phyloP scores from a whole-genome alignment of 192 early-diverging fungal genomes.

The Coemansia sp. region DNA sequence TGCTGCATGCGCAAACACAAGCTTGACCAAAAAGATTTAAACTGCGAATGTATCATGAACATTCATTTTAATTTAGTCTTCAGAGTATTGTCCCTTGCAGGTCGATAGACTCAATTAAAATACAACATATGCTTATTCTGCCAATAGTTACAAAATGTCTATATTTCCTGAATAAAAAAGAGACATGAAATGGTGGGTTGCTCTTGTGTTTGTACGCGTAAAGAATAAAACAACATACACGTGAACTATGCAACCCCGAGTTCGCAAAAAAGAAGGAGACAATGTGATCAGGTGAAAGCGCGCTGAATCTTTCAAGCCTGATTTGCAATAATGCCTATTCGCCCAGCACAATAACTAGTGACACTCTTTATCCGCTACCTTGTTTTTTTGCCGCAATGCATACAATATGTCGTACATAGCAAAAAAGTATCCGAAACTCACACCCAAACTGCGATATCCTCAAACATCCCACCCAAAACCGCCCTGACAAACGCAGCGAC shows the following conservation, averaged over 20 bases:
- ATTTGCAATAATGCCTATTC: too few relatives aligned
- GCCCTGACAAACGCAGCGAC: too few relatives aligned
- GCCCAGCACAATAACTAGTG: too few relatives aligned
- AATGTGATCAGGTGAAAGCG: background rate
- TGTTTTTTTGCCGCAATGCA: background rate
- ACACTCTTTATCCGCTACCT: background rate
- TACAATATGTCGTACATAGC: background rate
- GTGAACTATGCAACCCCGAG: conserved; percentile 5
- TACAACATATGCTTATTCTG: background rate
- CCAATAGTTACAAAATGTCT: background rate
- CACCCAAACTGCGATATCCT: too few relatives aligned
- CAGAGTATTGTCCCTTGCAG: conserved; percentile 2
- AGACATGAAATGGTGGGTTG: too few relatives aligned
- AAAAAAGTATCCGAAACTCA: too few relatives aligned
- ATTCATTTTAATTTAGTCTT: background rate
- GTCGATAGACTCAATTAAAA: background rate
- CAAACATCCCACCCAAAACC: too few relatives aligned
- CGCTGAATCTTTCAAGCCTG: background rate
- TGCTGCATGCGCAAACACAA: too few relatives aligned
- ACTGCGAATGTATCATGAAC: too few relatives aligned
- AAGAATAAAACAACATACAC: background rate
- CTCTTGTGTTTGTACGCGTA: too few relatives aligned
- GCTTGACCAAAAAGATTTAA: too few relatives aligned
- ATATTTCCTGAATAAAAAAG: too few relatives aligned
- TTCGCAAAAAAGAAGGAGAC: background rate